Evolutionary conservation across 2,329 filamentous ascomycete genomes (phyloP), one percentile per base, ranked within the genome.

Genomic region (Aspergillus viridinutans): DNA sequence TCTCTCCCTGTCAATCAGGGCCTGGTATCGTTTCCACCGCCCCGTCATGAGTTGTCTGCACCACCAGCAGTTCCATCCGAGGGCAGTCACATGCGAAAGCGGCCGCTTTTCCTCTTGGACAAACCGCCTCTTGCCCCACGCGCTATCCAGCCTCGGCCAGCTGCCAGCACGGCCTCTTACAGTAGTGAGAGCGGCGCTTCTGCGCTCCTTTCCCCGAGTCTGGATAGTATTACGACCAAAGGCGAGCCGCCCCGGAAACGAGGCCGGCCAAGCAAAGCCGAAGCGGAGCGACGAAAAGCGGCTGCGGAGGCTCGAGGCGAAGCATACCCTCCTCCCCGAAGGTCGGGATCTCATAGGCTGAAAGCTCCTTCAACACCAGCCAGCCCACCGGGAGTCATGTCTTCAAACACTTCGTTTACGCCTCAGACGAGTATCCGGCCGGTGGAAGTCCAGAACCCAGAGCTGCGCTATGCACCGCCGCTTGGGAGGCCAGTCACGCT

Each of bases 181-280:
- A 68, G 67, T 51, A 71, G 68, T 51, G 72, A 74, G 62, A 70
- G 68, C 57, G 64, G 68, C 14, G 64, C 68, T 14, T 69, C 72
- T 0, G 66, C 67, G 21, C 69, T 71, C 48, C 62, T 74, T 26
- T 74, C 74, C 23, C 73, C 73, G 17, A 60, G 68, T 25, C 57
- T 69, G 12, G 73, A 74, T 28, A 57, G 55, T 26, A 42, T 62
- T 5, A 40, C 58, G 21, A 45, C 58, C 23, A 61, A 62, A 58
- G 66, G 67, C 40, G 72, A 76, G 51, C 72, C 70, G 35, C 73
- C 69, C 54, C 68, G 72, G 48, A 76, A 76, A 71, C 68, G 75
- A 54, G 75, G 75, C n/a, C 72, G 75, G 17, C 75, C 75, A 57
- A 77, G 68, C 59, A 77, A 77, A 65, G 67, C 66, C 35, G 75